These are phyloP conservation scores for Lunasporangiospora selenospora DNA, from an alignment of 192 early-diverging fungal genomes.

Conservation along the genomic window DNA sequence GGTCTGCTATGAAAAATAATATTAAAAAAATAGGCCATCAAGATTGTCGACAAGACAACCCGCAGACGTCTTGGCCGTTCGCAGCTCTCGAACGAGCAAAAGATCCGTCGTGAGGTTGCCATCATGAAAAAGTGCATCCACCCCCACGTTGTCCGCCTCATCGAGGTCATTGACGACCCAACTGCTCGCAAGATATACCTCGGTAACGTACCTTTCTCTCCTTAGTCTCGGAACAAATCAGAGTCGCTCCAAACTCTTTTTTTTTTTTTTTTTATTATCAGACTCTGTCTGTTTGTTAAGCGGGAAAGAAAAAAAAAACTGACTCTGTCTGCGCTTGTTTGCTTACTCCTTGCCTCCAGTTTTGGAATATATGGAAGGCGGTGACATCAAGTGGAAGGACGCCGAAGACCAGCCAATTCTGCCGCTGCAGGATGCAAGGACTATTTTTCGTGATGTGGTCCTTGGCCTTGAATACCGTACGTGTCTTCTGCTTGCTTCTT, in stretches of 20 bases:
- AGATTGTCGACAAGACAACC: slow-evolving; percentile 19
- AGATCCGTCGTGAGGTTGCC: slow-evolving; percentile 89
- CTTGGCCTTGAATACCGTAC: slow-evolving; percentile 86
- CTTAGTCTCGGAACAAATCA: no score
- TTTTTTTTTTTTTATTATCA: no score
- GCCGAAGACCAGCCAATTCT: slow-evolving; percentile 62
- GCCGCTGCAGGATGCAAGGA: slow-evolving; percentile 60
- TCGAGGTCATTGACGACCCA: slow-evolving; percentile 93
- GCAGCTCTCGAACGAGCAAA: slow-evolving; percentile 59
- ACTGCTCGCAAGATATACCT: slow-evolving; percentile 86
- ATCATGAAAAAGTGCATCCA: slow-evolving; percentile 92
- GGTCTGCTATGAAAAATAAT: no score
- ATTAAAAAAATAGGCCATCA: slow-evolving; percentile 42
- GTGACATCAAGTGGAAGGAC: slow-evolving; percentile 87
- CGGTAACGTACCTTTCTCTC: no score
- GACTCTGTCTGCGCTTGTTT: no score
- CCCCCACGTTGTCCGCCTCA: slow-evolving; percentile 82
- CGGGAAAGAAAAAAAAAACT: no score
- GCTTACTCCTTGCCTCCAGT: no score
- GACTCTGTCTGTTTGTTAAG: no score
- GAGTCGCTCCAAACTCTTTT: no score
- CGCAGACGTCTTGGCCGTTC: slow-evolving; percentile 13
- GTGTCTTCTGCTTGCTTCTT: no score
- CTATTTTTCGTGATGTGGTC: slow-evolving; percentile 84
- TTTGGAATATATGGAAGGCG: slow-evolving; percentile 86